Conservation (phyloP, 169 alveolate genomes). For the Cryptosporidium tyzzeri region DNA sequence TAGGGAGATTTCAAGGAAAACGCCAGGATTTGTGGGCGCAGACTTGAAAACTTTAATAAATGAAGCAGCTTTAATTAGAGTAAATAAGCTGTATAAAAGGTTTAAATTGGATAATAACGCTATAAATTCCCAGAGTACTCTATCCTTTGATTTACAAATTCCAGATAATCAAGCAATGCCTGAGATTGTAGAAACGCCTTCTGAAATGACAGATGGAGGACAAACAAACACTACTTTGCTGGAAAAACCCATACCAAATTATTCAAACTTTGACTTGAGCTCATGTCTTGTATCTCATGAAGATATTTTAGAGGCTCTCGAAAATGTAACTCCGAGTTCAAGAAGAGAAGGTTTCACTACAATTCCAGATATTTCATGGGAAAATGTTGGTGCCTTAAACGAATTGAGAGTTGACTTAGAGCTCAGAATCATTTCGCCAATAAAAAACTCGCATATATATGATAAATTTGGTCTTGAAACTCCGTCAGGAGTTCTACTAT, state of each 20-base stretch:
- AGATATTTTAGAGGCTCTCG: conserved; percentile 89
- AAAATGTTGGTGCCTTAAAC: conserved; percentile 95
- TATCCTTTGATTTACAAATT: conserved; percentile 36
- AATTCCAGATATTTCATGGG: conserved; percentile 96
- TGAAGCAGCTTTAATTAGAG: conserved; percentile 87
- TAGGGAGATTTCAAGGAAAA: conserved; percentile 72
- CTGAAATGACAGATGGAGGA: background rate
- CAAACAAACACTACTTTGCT: background rate
- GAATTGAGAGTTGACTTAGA: conserved; percentile 91
- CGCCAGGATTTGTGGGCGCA: conserved; percentile 95
- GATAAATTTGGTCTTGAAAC: conserved; percentile 91
- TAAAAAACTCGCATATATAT: conserved; percentile 90
- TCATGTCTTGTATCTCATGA: conserved; percentile 80
- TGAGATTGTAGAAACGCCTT: background rate
- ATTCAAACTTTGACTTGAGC: background rate
- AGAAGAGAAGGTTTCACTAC: conserved; percentile 96
- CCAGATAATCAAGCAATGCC: background rate
- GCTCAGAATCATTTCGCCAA: conserved; percentile 93
- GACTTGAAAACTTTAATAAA: conserved; percentile 89
- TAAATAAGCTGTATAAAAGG: conserved; percentile 17
- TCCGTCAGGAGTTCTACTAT: conserved; percentile 97
- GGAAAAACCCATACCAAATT: background rate
- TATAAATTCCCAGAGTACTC: background rate
- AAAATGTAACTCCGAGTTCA: conserved; percentile 92
- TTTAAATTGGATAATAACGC: background rate